A percentile compares a stretch with the other conserved stretches of the same genome.
phyloP scores from a whole-genome alignment of 495 filamentous ascomycete genomes.

The Barbatosphaeria neglecta region DNA sequence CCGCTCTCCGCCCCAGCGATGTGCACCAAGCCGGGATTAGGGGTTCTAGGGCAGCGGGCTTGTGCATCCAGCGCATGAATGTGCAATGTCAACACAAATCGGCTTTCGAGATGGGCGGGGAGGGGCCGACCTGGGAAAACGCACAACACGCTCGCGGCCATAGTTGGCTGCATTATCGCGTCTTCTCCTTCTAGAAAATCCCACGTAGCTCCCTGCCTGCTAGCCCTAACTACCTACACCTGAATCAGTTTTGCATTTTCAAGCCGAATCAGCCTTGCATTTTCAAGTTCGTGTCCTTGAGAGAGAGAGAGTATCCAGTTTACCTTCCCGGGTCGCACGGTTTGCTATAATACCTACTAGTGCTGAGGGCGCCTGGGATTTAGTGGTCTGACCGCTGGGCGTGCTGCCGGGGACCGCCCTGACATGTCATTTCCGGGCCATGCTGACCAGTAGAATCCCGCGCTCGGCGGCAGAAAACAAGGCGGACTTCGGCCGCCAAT shows the following conservation, averaged over 20 bases:
- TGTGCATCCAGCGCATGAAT: conserved; percentile 11
- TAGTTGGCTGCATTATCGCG: conserved; percentile 9
- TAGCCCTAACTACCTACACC: no score
- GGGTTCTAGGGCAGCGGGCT: conserved; percentile 1
- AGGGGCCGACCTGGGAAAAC: neutral
- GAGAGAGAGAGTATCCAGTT: neutral
- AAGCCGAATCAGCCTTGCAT: no score
- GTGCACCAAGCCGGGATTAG: neutral
- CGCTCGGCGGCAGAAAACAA: conserved; percentile 10
- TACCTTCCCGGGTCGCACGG: no score
- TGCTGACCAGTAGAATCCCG: conserved; percentile 14
- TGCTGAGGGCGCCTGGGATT: neutral
- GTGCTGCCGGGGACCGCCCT: neutral
- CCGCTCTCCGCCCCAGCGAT: neutral
- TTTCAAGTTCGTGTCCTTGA: no score
- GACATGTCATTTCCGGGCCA: conserved; percentile 4
- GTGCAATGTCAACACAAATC: conserved; percentile 17
- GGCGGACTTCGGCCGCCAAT: conserved; percentile 6
- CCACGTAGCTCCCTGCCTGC: no score
- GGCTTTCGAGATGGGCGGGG: conserved; percentile 9
- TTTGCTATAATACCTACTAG: neutral
- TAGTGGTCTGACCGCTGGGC: neutral
- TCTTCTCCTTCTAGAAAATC: no score
- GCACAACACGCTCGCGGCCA: neutral
- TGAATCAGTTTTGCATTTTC: no score